Conservation (phyloP, 148 eudicot genomes). For the Rhododendron ovatum region DNA sequence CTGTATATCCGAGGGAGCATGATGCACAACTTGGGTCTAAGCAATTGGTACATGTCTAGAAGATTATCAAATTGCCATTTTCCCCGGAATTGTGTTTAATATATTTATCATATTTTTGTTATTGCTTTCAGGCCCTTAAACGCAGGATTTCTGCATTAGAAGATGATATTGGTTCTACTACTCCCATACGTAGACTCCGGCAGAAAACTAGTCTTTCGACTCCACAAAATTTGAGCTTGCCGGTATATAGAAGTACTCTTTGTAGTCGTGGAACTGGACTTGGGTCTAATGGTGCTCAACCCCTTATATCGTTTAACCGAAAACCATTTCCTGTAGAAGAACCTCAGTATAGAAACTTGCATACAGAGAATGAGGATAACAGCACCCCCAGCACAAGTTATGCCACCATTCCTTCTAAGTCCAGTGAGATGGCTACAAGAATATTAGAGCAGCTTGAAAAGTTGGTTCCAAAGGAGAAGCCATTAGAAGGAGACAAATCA, state of each 20-base stretch:
- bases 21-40: conserved; percentile 31
- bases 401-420: conserved; percentile 54
- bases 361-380: conserved; percentile 23
- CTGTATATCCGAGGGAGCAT: conserved; percentile 32
- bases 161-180: conserved; percentile 70
- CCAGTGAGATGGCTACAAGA: conserved; percentile 65
- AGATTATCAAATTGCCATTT: background rate
- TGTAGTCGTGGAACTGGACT: conserved; percentile 24
- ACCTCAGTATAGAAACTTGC: conserved; percentile 20
- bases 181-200: conserved; percentile 82
- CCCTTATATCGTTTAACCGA: conserved; percentile 18
- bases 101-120: background rate
- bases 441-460: conserved; percentile 77
- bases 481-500: conserved; percentile 38
- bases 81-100: background rate
- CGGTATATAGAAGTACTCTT: conserved; percentile 26
- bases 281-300: conserved; percentile 28
- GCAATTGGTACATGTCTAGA: conserved; percentile 30
- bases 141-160: conserved; percentile 76
- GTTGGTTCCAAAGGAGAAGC: conserved; percentile 57
- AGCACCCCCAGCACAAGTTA: conserved; percentile 33
- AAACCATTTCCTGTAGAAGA: conserved; percentile 18
- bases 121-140: conserved; percentile 54
- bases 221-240: conserved; percentile 33
- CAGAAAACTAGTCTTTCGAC: conserved; percentile 74